phyloP scores from a whole-genome alignment of 345 rosid genomes.

The Gossypium raimondii region DNA sequence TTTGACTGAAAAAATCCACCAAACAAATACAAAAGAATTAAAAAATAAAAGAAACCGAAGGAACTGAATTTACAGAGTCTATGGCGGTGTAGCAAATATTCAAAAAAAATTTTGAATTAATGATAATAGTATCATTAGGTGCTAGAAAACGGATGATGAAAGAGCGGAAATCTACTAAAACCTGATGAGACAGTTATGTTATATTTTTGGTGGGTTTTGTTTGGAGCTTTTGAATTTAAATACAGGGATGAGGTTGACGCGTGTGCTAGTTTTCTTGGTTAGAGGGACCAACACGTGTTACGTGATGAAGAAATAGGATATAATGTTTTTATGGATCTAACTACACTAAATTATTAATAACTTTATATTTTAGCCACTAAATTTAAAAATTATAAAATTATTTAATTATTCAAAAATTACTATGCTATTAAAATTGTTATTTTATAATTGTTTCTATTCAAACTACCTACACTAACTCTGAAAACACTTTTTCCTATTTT shows the following conservation, averaged over 20 bases:
- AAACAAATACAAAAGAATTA: neutral
- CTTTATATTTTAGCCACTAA: too few species aligned
- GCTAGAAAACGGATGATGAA: neutral
- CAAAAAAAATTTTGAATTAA: neutral
- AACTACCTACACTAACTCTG: rapidly evolving
- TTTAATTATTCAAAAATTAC: too few species aligned
- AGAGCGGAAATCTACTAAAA: neutral
- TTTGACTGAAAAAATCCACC: neutral
- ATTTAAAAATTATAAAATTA: too few species aligned
- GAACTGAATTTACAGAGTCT: neutral
- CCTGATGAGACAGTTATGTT: neutral
- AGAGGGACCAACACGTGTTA: neutral
- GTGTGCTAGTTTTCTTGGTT: neutral
- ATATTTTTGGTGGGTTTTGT: neutral
- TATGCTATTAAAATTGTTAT: rapidly evolving
- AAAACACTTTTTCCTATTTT: rapidly evolving
- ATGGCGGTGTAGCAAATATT: neutral
- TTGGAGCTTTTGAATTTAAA: neutral
- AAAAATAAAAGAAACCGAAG: neutral
- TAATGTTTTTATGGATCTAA: neutral
- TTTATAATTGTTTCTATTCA: too few species aligned
- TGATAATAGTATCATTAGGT: neutral
- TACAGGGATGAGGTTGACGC: neutral
- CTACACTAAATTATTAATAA: too few species aligned
- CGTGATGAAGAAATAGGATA: neutral